Base-by-base conservation (phyloP, 768 basidiomycete species). In the Boletus reticuloceps region DNA sequence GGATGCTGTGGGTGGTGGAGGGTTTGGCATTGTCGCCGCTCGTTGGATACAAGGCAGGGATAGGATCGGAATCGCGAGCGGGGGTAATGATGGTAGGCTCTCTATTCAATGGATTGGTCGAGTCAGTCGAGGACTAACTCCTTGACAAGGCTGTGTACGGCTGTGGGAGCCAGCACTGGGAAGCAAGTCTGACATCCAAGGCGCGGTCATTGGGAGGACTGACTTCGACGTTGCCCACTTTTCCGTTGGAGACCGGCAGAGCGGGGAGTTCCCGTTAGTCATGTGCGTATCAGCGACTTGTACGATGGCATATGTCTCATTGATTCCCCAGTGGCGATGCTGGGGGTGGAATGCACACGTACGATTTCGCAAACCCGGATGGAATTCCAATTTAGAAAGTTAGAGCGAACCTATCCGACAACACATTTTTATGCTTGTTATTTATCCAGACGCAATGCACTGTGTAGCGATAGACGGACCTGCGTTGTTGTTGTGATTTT, bases 151-250 rank as follows among this genome's bases (percentile, higher is more conserved):
- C n/a, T 86, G 85, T 62, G 78, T 90, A 11, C 77, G 86, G 27
- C 59, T 87, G 36, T 90, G 87, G 87, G 79, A 88, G 62, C 78
- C 83, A 7, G 68, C 73, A 25, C 64, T 70, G n/a, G 74, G 81
- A 2, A 60, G 59, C 2, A 63, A 68, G 8, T 69, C 75, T 48
- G 62, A 68, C 4, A 53, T 59, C 4, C 82, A 84, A 65, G 84
- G 82, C 16, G 67, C 45, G 3, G 64, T 81, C 10, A 59, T 89
- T 14, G 85, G 79, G 6, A 75, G 82, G 58, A 76, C 77, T 6
- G 72, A 77, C 58, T 80, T 79, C 13, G 85, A 89, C 60, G 73
- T 88, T 25, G 81, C 75, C 1, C 69, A 77, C 54, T 88, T 89
- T 64, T 75, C 79, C 2, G 55, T 87, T 14, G 88, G 88, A 6